Conservation (phyloP, 2,329 filamentous ascomycete species). For the Ophioceras dolichostomum region DNA sequence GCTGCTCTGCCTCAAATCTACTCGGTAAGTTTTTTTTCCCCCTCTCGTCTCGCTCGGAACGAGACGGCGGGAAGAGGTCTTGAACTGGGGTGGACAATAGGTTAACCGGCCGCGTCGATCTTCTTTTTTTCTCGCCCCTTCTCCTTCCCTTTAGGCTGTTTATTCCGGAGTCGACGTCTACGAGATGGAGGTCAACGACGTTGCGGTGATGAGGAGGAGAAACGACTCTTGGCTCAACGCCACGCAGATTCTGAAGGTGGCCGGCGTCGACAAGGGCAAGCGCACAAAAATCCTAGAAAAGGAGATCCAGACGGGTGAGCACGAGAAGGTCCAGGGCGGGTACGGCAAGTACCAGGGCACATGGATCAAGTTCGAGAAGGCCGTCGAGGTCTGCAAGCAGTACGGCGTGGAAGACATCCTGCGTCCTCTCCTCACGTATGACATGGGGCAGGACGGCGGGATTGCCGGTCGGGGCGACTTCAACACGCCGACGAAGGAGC, state of each 20-base stretch:
- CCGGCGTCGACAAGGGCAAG: slow-evolving; percentile 93
- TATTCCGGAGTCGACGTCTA: slow-evolving; percentile 96
- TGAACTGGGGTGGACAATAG: too few species aligned
- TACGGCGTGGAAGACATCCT: slow-evolving; percentile 68
- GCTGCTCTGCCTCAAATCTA: slow-evolving; percentile 47
- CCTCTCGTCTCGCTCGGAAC: not conserved
- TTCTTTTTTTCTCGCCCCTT: too few species aligned
- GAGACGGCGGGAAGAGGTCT: too few species aligned
- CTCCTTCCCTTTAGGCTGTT: slow-evolving; percentile 45
- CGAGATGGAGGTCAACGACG: slow-evolving; percentile 91
- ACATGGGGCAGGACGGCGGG: slow-evolving; percentile 66
- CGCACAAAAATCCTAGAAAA: slow-evolving; percentile 97
- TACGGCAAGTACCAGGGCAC: slow-evolving; percentile 99
- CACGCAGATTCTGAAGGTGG: slow-evolving; percentile 95
- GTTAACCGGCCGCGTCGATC: too few species aligned
- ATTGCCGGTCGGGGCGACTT: slow-evolving; percentile 61
- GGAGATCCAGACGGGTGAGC: slow-evolving; percentile 89
- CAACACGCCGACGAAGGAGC: slow-evolving; percentile 95
- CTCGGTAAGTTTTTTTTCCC: slow-evolving; percentile 31
- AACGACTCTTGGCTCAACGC: slow-evolving; percentile 96
- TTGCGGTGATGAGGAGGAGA: slow-evolving; percentile 92
- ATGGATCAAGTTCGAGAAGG: slow-evolving; percentile 91
- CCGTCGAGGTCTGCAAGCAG: slow-evolving; percentile 78
- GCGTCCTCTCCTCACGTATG: slow-evolving; percentile 64
- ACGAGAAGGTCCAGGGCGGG: slow-evolving; percentile 96